phyloP scores from a whole-genome alignment of 345 rosid species.

The Ricinus communis region DNA sequence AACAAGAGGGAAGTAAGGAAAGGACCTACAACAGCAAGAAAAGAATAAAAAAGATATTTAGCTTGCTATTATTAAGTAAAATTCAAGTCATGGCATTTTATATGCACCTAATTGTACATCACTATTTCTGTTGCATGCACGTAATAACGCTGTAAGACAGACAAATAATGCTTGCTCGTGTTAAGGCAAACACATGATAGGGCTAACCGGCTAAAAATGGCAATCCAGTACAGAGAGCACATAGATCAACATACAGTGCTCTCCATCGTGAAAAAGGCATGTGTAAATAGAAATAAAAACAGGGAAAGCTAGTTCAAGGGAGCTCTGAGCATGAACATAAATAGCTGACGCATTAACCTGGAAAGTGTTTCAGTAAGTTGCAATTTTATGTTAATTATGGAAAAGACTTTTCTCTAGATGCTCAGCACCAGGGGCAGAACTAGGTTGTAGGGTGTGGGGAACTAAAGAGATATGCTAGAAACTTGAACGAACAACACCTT shows the following conservation, averaged over 20 bases:
- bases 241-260: no score
- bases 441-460: no score
- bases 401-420: neutral
- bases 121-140: neutral
- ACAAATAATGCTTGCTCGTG: neutral
- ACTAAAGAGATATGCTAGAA: neutral
- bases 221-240: no score
- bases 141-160: neutral
- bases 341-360: neutral
- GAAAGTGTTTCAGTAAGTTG: slow-evolving; percentile 3
- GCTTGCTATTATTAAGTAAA: neutral
- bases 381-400: neutral
- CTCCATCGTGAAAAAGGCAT: neutral
- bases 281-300: neutral
- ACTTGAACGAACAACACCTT: neutral
- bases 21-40: neutral
- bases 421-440: no score
- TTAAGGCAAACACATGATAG: neutral
- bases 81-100: neutral
- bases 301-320: neutral
- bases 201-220: neutral
- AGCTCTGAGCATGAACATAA: neutral
- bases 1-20: slow-evolving; percentile 7
- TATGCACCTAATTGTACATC: neutral
- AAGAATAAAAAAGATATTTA: neutral